These are phyloP conservation scores for Daldinia vernicosa DNA, from an alignment of 495 filamentous ascomycete genomes.

Conservation along the genomic window DNA sequence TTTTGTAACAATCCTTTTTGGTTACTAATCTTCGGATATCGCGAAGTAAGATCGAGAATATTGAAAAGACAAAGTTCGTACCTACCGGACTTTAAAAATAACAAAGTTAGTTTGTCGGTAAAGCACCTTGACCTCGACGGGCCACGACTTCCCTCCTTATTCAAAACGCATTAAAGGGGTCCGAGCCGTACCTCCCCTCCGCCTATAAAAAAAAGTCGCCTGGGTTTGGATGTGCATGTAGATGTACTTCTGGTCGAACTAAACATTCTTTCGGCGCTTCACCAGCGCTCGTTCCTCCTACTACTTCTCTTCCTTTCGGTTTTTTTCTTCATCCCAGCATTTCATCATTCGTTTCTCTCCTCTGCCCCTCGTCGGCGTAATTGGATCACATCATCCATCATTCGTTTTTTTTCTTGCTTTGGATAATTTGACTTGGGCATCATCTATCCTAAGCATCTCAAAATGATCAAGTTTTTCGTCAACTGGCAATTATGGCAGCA, in stretches of 20 bases:
- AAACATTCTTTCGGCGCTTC: slow-evolving; percentile 29
- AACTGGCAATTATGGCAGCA: slow-evolving; percentile 90
- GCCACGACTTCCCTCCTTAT: slow-evolving; percentile 20
- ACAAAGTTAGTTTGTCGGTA: slow-evolving; percentile 12
- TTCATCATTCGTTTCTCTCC: slow-evolving; percentile 39
- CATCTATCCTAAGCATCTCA: slow-evolving; percentile 45
- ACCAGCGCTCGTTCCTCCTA: slow-evolving; percentile 31
- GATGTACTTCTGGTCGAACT: slow-evolving; percentile 9
- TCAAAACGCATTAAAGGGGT: slow-evolving; percentile 1
- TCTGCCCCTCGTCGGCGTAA: slow-evolving; percentile 22
- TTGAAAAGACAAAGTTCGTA: not conserved
- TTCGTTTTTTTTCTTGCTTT: slow-evolving; percentile 43
- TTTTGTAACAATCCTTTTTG: slow-evolving; percentile 3
- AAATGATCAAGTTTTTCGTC: slow-evolving; percentile 69
- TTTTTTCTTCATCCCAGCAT: slow-evolving; percentile 23
- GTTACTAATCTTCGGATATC: not conserved
- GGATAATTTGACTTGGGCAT: slow-evolving; percentile 44
- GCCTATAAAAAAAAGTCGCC: not conserved
- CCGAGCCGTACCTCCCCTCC: slow-evolving; percentile 5
- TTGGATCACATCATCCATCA: slow-evolving; percentile 43
- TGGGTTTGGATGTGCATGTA: not conserved
- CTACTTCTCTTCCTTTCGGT: slow-evolving; percentile 19
- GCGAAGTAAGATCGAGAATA: not conserved
- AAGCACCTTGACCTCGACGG: slow-evolving; percentile 16
- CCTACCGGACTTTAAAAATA: slow-evolving; percentile 2